phyloP scores from a whole-genome alignment of 257 asterid genomes.

The Rubia yunnanensis region DNA sequence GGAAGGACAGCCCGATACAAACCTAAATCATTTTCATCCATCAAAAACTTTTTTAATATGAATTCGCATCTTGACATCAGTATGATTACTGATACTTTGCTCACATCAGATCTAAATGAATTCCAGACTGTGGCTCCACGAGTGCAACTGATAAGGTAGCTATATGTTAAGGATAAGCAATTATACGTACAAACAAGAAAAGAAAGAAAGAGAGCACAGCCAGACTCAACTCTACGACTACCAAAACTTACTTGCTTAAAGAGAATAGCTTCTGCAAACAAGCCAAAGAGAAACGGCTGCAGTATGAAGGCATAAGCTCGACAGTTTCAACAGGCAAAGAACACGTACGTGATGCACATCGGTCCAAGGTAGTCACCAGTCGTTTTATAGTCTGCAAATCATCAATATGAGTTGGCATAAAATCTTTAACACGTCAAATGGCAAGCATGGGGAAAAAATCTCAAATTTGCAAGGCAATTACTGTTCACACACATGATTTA shows the following conservation, averaged over 20 bases:
- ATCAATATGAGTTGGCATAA: constrained; percentile 3
- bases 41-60: constrained; percentile 66
- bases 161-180: constrained; percentile 16
- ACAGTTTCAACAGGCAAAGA: constrained; percentile 91
- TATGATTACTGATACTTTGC: constrained; percentile 53
- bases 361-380: constrained; percentile 75
- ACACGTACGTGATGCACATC: constrained; percentile 94
- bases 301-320: constrained; percentile 91
- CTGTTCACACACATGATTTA: background rate
- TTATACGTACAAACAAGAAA: constrained; percentile 3
- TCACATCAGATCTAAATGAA: constrained; percentile 53
- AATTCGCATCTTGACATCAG: constrained; percentile 77
- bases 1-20: constrained; percentile 13
- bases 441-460: background rate
- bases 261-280: constrained; percentile 90
- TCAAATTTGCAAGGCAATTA: background rate
- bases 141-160: constrained; percentile 37
- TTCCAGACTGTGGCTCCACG: constrained; percentile 47
- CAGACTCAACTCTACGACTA: constrained; percentile 3
- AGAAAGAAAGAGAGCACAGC: background rate
- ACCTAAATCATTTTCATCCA: constrained; percentile 82
- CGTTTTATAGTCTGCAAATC: constrained; percentile 60
- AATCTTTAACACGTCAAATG: background rate
- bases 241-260: constrained; percentile 59
- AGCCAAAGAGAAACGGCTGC: constrained; percentile 93